Base-by-base conservation (phyloP, 345 rosid genomes). In the Bruguiera parviflora region DNA sequence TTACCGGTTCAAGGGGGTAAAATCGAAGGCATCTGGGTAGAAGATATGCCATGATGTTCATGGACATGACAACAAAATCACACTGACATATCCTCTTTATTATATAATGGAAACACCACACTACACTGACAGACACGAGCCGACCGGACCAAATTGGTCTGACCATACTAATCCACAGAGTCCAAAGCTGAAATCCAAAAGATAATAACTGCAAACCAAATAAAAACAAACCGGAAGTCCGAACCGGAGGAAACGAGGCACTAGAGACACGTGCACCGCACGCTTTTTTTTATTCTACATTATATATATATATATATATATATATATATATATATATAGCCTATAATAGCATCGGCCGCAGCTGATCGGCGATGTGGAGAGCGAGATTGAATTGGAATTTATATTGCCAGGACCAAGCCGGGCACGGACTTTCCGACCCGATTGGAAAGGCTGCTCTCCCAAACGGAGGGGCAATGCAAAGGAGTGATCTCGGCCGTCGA, bases 371-470 rank as follows among this genome's bases (percentile, higher is more conserved):
- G 9, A 28, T 80, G 66, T 65, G 52, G 21, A 47, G 6, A 27
- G 6, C 8, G 24, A 53, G 24, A 53, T 19, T 6, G 25, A 24
- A 11, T 53, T 53, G 4, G 8, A 20, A 20, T n/a, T 16, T 66
- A 89, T 53, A 90, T 78, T 11, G 97, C 97, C 5, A 94, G 89
- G 66, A 94, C 96, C 72, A 95, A 68, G 22, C 99, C 97, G 56
- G 97, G 99, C 8, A 95, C 89, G 22, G 99, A 88, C 76, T 92
- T 91, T 0, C 97, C 98, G 73, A 67, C 78, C 81, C 21, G 89
- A 49, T 79, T 68, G 72, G 96, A 83, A 71, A 87, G 73, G 72
- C 86, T 83, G 73, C 99, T 95, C 88, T 92, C 96, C 97, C 99
- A 95, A 9, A 92, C 74, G 67, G 84, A 86, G 2, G 85, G 86